Base-by-base conservation (phyloP, 2,329 filamentous ascomycete genomes). In the Colletotrichum tabaci region DNA sequence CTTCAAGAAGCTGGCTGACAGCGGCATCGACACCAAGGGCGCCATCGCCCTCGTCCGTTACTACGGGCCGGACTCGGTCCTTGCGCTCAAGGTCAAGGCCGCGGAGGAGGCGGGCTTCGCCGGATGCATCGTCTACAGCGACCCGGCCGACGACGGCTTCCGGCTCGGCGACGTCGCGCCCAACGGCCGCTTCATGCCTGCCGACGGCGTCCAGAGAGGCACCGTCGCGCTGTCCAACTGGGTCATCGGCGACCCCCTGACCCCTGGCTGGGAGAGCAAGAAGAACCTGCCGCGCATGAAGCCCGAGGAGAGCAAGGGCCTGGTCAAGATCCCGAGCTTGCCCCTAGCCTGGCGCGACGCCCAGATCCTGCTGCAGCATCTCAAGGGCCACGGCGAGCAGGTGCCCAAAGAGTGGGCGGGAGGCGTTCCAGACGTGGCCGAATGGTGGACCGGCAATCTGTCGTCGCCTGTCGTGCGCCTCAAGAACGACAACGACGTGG, bases 341-440 rank as follows among this genome's bases (percentile, higher is more conserved):
- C 96, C 96, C 1, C 85, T 99, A 23, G 89, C 96, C 7, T 98
- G 94, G 94, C 89, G 93, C 74, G 94, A 98, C 81, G 96, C 96
- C 0, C 90, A 96, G 79, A 87, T 90, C 26, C 85, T 99, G 15
- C 86, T 99, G 16, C 88, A 94, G 77, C 88, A 90, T 2, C 86
- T 99, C 16, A 87, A 94, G 76, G 94, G 94, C 0, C 88, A 92
- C 74, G 96, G 96, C 30, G 83, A 91, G 57, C 86, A 87, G 72
- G 89, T 93, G 9, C 91, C 91, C 0, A 82, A 90, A 4, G 87
- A 88, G 12, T 98, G 96, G 96, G 83, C 87, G 35, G 94, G 94
- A 9, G 93, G 91, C 47, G 91, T 97, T 18, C 93, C 93, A 0
- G 90, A 94, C 44, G 86, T 96, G 4, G 86, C 85, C 44, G 88